phyloP scores from a whole-genome alignment of 495 filamentous ascomycete genomes.

The Neurospora sp. region DNA sequence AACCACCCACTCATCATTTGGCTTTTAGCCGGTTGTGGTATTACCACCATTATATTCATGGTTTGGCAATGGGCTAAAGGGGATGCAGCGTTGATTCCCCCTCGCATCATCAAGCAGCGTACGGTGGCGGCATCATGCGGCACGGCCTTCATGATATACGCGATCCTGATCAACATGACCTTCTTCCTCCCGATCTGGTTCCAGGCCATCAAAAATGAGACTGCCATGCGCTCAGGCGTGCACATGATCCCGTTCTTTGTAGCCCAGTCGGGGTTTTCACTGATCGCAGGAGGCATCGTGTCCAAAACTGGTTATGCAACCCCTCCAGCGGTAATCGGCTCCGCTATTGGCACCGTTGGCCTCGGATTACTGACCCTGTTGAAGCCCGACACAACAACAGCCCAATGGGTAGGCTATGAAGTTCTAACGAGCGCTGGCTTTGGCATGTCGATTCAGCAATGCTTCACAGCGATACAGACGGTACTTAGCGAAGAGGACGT shows the following conservation, averaged over 20 bases:
- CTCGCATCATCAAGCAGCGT: constrained; percentile 42
- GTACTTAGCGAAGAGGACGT: constrained; percentile 44
- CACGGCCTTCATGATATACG: constrained; percentile 27
- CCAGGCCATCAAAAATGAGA: constrained; percentile 59
- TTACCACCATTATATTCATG: constrained; percentile 10
- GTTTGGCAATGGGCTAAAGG: constrained; percentile 9
- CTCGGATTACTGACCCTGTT: constrained; percentile 56
- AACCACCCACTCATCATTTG: constrained; percentile 19
- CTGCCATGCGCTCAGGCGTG: constrained; percentile 56
- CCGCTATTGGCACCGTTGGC: constrained; percentile 47
- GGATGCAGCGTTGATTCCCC: constrained; percentile 26
- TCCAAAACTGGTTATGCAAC: constrained; percentile 29
- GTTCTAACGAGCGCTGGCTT: constrained; percentile 43
- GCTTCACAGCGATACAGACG: constrained; percentile 42
- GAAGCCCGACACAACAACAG: constrained; percentile 34
- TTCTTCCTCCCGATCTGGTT: constrained; percentile 51
- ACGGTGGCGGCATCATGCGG: constrained; percentile 45
- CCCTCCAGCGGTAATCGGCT: constrained; percentile 42
- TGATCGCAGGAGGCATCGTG: constrained; percentile 37
- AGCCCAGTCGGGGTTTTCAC: constrained; percentile 43
- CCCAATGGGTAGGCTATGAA: constrained; percentile 61
- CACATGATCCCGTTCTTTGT: constrained; percentile 58
- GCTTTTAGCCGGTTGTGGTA: constrained; percentile 34
- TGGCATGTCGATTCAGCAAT: constrained; percentile 52
- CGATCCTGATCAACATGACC: constrained; percentile 47